Percentiles rank a stretch among this genome's conserved stretches.
Evolutionary conservation across 306 rosid genomes (phyloP).

Genomic region (Glycine tomentella): DNA sequence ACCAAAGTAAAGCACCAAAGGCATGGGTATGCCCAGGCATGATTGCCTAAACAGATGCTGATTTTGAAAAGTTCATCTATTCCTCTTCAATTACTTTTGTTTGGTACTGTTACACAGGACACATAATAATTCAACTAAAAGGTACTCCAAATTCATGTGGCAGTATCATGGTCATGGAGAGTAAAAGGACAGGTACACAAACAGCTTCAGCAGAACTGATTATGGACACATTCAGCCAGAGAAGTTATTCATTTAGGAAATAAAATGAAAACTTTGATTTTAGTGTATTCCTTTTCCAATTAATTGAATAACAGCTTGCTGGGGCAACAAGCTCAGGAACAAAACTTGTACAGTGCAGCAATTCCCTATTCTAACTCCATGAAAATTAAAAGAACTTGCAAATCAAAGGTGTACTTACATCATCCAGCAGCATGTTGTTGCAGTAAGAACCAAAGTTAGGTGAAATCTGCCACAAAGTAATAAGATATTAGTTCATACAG

Average conservation of each 20-base stretch:
- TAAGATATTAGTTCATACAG: constrained; percentile 35
- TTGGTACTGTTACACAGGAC: background rate
- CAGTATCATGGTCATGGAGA: background rate
- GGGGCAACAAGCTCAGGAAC: background rate
- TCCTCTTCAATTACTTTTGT: constrained; percentile 23
- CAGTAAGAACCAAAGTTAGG: constrained; percentile 81
- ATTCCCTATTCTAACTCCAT: constrained; percentile 2
- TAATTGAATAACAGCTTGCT: constrained; percentile 17
- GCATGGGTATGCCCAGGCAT: background rate
- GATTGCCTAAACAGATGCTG: background rate
- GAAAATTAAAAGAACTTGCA: constrained; percentile 20
- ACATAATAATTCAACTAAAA: background rate
- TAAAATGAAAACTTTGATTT: background rate
- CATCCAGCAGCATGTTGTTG: constrained; percentile 94
- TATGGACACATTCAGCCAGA: background rate
- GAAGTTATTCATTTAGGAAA: background rate
- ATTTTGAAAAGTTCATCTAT: background rate
- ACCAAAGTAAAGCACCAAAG: background rate
- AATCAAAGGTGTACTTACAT: constrained; percentile 67
- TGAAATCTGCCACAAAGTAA: constrained; percentile 69
- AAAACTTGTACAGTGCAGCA: background rate
- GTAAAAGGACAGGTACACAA: background rate
- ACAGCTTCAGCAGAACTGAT: constrained; percentile 6
- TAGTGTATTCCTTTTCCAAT: background rate
- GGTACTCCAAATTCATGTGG: background rate